Evolutionary conservation across 2,329 filamentous ascomycete species (phyloP).

Genomic region (Phyllosticta ampelicida): DNA sequence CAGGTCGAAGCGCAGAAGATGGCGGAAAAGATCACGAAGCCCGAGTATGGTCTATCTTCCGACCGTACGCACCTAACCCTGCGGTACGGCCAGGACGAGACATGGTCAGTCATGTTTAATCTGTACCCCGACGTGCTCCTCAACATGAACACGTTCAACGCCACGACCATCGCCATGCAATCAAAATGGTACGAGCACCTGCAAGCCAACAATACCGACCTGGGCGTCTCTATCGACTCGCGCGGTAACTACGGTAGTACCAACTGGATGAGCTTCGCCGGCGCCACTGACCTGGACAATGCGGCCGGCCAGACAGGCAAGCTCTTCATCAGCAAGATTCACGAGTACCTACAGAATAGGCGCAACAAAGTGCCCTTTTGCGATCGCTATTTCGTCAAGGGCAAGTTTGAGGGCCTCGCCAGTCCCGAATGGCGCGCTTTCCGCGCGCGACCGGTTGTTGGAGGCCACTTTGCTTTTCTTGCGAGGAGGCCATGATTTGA

Average conservation of each 20-base stretch:
- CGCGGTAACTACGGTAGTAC: conserved; percentile 32
- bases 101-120: conserved; percentile 32
- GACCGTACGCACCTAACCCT: conserved; percentile 28
- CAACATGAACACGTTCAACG: conserved; percentile 27
- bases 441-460: conserved; percentile 33
- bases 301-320: conserved; percentile 3
- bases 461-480: conserved; percentile 33
- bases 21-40: neutral
- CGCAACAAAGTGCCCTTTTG: conserved; percentile 34
- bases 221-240: conserved; percentile 17
- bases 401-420: conserved; percentile 13
- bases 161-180: conserved; percentile 26
- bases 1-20: neutral
- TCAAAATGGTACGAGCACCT: conserved; percentile 24
- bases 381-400: conserved; percentile 31
- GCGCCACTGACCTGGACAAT: conserved; percentile 13
- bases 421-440: conserved; percentile 17
- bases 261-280: conserved; percentile 35
- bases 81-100: conserved; percentile 24
- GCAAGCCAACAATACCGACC: conserved; percentile 28
- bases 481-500: conserved; percentile 19
- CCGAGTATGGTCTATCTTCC: conserved; percentile 3
- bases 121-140: conserved; percentile 33
- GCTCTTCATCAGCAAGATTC: conserved; percentile 30
- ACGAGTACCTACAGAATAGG: conserved; percentile 31